These are phyloP conservation scores for Phaeosphaeriaceae sp. DNA, from an alignment of 2,329 filamentous ascomycete species.

Conservation along the genomic window DNA sequence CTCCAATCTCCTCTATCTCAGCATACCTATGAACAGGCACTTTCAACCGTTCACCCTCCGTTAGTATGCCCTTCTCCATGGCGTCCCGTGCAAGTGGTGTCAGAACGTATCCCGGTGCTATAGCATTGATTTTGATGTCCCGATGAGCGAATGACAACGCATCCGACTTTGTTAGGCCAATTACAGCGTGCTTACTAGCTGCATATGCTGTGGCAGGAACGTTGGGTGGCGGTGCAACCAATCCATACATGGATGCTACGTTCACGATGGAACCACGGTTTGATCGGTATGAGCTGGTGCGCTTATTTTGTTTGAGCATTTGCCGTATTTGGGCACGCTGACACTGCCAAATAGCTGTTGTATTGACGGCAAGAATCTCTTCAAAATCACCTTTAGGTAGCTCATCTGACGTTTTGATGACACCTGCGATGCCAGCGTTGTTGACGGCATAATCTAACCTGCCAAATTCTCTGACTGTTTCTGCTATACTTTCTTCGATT, in stretches of 20 bases:
- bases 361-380: slow-evolving; percentile 59
- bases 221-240: slow-evolving; percentile 48
- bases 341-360: slow-evolving; percentile 64
- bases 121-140: slow-evolving; percentile 65
- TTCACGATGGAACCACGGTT: slow-evolving; percentile 63
- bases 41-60: slow-evolving; percentile 47
- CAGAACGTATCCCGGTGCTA: slow-evolving; percentile 61
- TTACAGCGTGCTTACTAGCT: slow-evolving; percentile 61
- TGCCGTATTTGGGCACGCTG: slow-evolving; percentile 59
- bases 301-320: slow-evolving; percentile 59
- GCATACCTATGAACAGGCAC: slow-evolving; percentile 57
- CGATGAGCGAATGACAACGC: slow-evolving; percentile 59
- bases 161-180: slow-evolving; percentile 62
- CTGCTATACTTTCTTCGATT: slow-evolving; percentile 53
- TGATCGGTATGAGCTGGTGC: slow-evolving; percentile 29
- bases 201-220: slow-evolving; percentile 57
- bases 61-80: slow-evolving; percentile 29
- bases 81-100: slow-evolving; percentile 49
- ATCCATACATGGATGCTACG: slow-evolving; percentile 59
- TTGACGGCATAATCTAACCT: slow-evolving; percentile 64
- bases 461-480: slow-evolving; percentile 56
- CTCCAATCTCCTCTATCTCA: slow-evolving; percentile 70
- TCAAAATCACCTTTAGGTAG: slow-evolving; percentile 57
- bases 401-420: slow-evolving; percentile 54
- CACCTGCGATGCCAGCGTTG: slow-evolving; percentile 60